Conservation (phyloP, 2,329 filamentous ascomycete genomes). For the Albifimbria verrucaria region DNA sequence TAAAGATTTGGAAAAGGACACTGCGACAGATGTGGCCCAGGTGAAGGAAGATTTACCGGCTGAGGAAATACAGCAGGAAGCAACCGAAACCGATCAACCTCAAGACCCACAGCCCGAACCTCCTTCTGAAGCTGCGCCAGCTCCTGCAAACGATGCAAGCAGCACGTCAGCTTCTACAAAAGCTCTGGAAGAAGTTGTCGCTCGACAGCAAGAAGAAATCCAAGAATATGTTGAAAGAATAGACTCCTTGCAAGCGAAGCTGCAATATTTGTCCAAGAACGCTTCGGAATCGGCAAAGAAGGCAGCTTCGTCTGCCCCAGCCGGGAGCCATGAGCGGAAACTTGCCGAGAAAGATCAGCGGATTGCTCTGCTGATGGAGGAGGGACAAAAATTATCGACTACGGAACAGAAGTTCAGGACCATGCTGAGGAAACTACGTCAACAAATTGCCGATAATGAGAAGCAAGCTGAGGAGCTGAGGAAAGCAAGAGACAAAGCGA, state of each 20-base stretch:
- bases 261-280: constrained; percentile 82
- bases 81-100: too few relatives aligned
- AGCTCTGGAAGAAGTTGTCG: constrained; percentile 21
- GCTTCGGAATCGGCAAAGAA: constrained; percentile 72
- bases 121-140: too few relatives aligned
- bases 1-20: too few relatives aligned
- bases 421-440: constrained; percentile 76
- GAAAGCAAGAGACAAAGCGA: constrained; percentile 56
- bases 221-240: constrained; percentile 83
- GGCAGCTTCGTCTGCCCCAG: constrained; percentile 56
- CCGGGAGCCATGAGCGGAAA: constrained; percentile 70
- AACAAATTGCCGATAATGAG: constrained; percentile 63
- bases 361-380: constrained; percentile 85
- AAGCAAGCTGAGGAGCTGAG: constrained; percentile 59
- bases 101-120: too few relatives aligned
- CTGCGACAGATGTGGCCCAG: too few relatives aligned
- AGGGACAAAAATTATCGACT: constrained; percentile 84
- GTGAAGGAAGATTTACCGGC: too few relatives aligned
- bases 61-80: too few relatives aligned
- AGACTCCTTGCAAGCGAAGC: constrained; percentile 85
- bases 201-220: constrained; percentile 70
- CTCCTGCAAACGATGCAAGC: too few relatives aligned
- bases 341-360: constrained; percentile 87
- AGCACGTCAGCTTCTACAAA: constrained; percentile 8
- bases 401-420: constrained; percentile 81